phyloP scores from a whole-genome alignment of 2,329 filamentous ascomycete genomes.

The Onygenales sp. region DNA sequence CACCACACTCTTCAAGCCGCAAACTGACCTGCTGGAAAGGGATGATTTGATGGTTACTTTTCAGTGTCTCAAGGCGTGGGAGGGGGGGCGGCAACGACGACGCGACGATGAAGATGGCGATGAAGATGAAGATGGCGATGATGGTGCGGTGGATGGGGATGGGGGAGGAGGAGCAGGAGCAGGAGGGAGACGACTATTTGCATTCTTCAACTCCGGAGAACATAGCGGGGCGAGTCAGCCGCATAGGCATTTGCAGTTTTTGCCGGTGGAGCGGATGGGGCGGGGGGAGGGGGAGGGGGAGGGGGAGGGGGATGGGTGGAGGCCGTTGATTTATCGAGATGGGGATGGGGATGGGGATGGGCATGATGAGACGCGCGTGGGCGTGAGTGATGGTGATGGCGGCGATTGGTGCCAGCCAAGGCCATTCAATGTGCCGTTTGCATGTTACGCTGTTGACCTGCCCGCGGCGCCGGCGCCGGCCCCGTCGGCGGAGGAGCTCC shows the following conservation, averaged over 20 bases:
- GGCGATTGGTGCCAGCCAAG: slow-evolving; percentile 11
- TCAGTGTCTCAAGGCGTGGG: slow-evolving; percentile 34
- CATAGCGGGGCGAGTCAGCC: slow-evolving; percentile 40
- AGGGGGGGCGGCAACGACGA: neutral
- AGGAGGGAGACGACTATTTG: slow-evolving; percentile 27
- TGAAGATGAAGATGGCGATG: too few species aligned
- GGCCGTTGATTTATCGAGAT: slow-evolving; percentile 36
- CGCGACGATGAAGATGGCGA: too few species aligned
- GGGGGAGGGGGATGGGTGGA: slow-evolving; percentile 26
- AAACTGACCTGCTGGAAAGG: slow-evolving; percentile 35
- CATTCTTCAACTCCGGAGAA: slow-evolving; percentile 42
- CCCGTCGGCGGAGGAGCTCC: slow-evolving; percentile 27
- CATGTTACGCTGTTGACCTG: slow-evolving; percentile 38
- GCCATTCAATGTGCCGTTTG: slow-evolving; percentile 37
- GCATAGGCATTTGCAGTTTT: slow-evolving; percentile 39
- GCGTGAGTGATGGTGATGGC: neutral
- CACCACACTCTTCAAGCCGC: slow-evolving; percentile 33
- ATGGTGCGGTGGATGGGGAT: slow-evolving; percentile 25
- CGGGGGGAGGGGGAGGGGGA: slow-evolving; percentile 22
- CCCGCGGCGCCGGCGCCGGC: slow-evolving; percentile 31
- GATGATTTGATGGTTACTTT: slow-evolving; percentile 33
- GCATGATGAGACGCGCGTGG: neutral
- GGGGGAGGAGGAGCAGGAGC: neutral
- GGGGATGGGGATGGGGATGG: neutral
- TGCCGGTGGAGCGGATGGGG: slow-evolving; percentile 37